Base-by-base conservation (phyloP, 2,329 filamentous ascomycete genomes). In the Pseudogymnoascus sp. region DNA sequence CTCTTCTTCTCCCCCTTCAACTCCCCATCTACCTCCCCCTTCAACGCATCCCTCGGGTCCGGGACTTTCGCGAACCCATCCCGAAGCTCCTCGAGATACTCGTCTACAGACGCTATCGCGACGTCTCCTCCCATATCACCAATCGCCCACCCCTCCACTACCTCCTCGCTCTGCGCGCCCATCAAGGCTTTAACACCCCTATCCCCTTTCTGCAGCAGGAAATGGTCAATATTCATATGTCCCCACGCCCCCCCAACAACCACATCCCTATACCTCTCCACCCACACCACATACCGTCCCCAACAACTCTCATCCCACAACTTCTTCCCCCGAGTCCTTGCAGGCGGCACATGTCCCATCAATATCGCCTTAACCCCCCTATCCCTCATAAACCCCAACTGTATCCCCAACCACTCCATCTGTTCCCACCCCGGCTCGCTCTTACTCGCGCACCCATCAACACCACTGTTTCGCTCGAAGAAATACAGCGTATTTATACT, bases 221-320 rank as follows among this genome's bases (percentile, higher is more conserved):
- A 99, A 74, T 99, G 94, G 70, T 99, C 94, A 67, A 97, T 90
- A 72, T 99, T 99, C 94, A 99, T 97, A 73, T 99, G 94, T 1
- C 93, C 94, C 71, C 89, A 99, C 5, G 96, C 72, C 25, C 85
- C 86, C 11, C 84, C 86, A 18, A 92, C 82, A 18, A 99, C 82
- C 38, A 99, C 88, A 73, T 99, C 94, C 35, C 94, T 89, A 75
- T 92, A 99, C 74, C 95, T 91, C 68, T 86, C 84, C 70, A 93
- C 78, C 91, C 92, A 97, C 3, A 97, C 78, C 0, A 91, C 89
- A 75, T 96, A 99, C 73, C 96, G 97, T 74, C 97, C 93, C 92
- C 93, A 99, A 77, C 94, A 99, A 0, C 90, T 92, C 79, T 97
- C 93, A 68, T 97, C 92, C 94, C 94, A 99, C 66, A 85, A 86